Conservation (phyloP, 169 alveolate genomes). For the Eimeria acervulina region DNA sequence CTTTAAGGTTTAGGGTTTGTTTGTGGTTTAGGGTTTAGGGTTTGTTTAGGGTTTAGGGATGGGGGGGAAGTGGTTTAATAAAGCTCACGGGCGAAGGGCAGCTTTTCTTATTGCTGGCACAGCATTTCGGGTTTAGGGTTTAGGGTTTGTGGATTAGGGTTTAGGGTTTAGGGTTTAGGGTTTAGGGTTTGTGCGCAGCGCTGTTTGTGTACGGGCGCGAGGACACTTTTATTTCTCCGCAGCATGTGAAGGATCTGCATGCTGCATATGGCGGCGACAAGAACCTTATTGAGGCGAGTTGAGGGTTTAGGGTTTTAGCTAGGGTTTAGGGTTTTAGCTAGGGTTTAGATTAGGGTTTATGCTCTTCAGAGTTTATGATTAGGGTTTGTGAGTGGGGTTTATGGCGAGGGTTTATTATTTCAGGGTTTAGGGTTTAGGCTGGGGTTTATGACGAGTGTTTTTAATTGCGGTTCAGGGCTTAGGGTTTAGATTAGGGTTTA, state of each 20-base stretch:
- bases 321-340: constrained; percentile 20
- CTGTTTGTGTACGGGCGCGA: constrained; percentile 81
- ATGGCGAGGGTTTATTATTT: too few relatives aligned
- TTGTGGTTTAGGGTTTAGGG: constrained; percentile 1
- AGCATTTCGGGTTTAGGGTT: constrained; percentile 7
- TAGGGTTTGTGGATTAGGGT: constrained; percentile 13
- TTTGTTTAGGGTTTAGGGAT: neutral
- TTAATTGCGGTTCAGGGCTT: too few relatives aligned
- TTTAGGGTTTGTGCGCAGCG: constrained; percentile 70
- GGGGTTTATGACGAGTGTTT: too few relatives aligned
- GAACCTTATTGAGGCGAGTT: constrained; percentile 28
- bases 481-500: neutral
- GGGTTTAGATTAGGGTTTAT: constrained; percentile 22
- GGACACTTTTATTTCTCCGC: constrained; percentile 85
- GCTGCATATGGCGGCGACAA: constrained; percentile 76
- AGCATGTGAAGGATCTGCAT: constrained; percentile 66
- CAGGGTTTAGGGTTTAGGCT: too few relatives aligned
- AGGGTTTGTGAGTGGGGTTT: constrained; percentile 83
- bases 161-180: constrained; percentile 30
- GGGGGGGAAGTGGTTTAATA: too few relatives aligned
- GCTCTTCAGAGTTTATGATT: neutral
- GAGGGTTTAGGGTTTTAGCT: constrained; percentile 41
- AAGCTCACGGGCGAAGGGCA: too few relatives aligned
- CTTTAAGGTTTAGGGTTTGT: too few relatives aligned
- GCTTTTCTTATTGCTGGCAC: too few relatives aligned